Evolutionary conservation across 2,329 filamentous ascomycete genomes (phyloP).

Genomic region (Seiridium cupressi): DNA sequence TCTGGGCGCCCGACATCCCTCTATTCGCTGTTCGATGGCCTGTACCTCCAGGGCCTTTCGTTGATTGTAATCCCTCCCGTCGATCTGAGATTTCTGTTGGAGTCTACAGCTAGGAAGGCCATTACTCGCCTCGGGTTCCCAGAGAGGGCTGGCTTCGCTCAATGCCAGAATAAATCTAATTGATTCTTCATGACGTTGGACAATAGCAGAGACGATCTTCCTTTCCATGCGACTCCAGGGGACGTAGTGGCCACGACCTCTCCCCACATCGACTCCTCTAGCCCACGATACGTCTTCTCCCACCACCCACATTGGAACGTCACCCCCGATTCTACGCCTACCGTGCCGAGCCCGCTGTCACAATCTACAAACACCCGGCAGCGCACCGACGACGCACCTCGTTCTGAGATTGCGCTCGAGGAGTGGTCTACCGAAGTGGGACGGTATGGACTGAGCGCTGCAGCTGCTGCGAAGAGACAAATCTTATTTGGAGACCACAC

Average conservation of each 20-base stretch:
- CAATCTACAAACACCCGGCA: conserved; percentile 13
- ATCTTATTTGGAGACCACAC: conserved; percentile 16
- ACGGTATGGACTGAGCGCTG: conserved; percentile 28
- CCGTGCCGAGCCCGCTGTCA: conserved; percentile 8
- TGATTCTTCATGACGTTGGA: conserved; percentile 28
- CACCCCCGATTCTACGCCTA: conserved; percentile 15
- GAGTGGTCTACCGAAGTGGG: conserved; percentile 23
- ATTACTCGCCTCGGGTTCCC: background rate
- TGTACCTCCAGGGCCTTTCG: background rate
- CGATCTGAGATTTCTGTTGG: background rate
- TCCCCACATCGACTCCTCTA: conserved; percentile 13
- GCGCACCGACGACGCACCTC: conserved; percentile 13
- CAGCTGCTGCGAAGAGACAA: conserved; percentile 11
- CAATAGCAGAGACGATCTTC: conserved; percentile 21
- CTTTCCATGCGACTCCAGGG: conserved; percentile 19
- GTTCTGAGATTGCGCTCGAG: conserved; percentile 13
- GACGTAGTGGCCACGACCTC: conserved; percentile 13
- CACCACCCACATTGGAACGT: background rate
- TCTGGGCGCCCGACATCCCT: background rate
- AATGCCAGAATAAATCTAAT: background rate
- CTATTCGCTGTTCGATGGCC: background rate
- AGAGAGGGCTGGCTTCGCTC: conserved; percentile 1
- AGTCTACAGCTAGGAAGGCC: background rate
- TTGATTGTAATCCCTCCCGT: background rate
- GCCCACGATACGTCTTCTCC: conserved; percentile 9